These are phyloP conservation scores for Lactifluus rugatus DNA, from an alignment of 768 basidiomycete genomes.

Conservation along the genomic window DNA sequence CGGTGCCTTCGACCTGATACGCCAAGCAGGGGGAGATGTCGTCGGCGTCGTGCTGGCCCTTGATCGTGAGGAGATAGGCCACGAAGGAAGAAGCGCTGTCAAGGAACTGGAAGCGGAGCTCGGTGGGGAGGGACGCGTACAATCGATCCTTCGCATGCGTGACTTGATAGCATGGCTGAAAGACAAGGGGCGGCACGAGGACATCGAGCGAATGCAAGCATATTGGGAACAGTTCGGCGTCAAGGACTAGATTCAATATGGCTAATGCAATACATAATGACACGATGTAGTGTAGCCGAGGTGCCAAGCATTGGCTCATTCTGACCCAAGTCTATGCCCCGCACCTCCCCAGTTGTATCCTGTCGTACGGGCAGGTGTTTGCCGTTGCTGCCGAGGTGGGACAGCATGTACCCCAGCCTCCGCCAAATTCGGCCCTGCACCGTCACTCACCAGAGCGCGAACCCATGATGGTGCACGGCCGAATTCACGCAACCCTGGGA, in stretches of 20 bases:
- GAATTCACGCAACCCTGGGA: conserved; percentile 50
- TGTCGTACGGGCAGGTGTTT: conserved; percentile 19
- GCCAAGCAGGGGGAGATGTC: conserved; percentile 60
- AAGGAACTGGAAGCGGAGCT: conserved; percentile 71
- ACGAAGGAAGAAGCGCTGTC: conserved; percentile 65
- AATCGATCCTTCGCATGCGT: conserved; percentile 73
- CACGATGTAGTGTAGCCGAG: not conserved
- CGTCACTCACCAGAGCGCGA: conserved; percentile 22
- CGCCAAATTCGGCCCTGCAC: conserved; percentile 28
- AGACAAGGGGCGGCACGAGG: conserved; percentile 50
- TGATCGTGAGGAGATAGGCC: conserved; percentile 79
- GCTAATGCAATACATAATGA: not conserved
- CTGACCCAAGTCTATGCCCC: conserved; percentile 40
- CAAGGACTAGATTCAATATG: conserved; percentile 29
- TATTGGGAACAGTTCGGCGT: conserved; percentile 71
- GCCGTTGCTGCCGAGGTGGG: conserved; percentile 37
- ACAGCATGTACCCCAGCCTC: conserved; percentile 45
- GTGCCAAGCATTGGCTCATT: conserved; percentile 12
- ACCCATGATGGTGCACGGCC: conserved; percentile 16
- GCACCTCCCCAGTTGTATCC: conserved; percentile 43
- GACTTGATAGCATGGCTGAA: conserved; percentile 82
- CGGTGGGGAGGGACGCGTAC: conserved; percentile 59
- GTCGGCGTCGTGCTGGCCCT: conserved; percentile 84
- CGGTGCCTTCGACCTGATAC: conserved; percentile 68
- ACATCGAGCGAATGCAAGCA: conserved; percentile 60